Base-by-base conservation (phyloP, 75 land plant species). In the Pinus tabuliformis region DNA sequence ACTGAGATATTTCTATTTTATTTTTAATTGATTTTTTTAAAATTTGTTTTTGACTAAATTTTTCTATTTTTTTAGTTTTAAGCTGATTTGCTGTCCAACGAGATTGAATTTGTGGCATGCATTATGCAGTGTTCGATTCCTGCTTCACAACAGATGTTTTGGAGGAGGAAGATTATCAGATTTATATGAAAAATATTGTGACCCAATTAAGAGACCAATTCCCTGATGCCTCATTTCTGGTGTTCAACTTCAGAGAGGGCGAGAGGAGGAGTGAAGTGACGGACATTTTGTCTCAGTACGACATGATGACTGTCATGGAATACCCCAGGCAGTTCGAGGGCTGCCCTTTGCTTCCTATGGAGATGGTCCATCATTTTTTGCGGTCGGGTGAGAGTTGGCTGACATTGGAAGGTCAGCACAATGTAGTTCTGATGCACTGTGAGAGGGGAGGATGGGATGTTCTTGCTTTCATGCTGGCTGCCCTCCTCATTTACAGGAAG, bases 371-470 rank as follows among this genome's bases (percentile, higher is more conserved):
- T 83, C 99, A 97, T 78, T 95, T 95, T 82, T 77, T 97, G 73
- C 85, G 92, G 58, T 95, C 98, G 49, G 82, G 93, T 62, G 99
- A 97, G 74, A 95, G 96, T 75, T 97, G 99, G 99, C 85, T 97
- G 57, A 84, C 96, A 11, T 87, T 97, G 7, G 88, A 87, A 59
- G 92, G 96, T 28, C 93, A 81, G 59, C 85, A 97, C 36, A 97
- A 97, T 78, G 81, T 91, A 8, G 73, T 97, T 52, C 70, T 97
- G 28, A 89, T 97, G 98, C 99, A 97, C 75, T 97, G 99, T 76
- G 99, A 97, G 72, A 84, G 90, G 57, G 99, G 99, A 62, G 98
- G 96, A 56, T 97, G 99, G 99, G 90, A 96, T 54, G 86, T 91
- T 68, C 82, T 97, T 72, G 99, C 98, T 56, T 97, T 97, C 81